Conservation (phyloP, 1,284 basidiomycete species). For the Cryptococcus sp. region DNA sequence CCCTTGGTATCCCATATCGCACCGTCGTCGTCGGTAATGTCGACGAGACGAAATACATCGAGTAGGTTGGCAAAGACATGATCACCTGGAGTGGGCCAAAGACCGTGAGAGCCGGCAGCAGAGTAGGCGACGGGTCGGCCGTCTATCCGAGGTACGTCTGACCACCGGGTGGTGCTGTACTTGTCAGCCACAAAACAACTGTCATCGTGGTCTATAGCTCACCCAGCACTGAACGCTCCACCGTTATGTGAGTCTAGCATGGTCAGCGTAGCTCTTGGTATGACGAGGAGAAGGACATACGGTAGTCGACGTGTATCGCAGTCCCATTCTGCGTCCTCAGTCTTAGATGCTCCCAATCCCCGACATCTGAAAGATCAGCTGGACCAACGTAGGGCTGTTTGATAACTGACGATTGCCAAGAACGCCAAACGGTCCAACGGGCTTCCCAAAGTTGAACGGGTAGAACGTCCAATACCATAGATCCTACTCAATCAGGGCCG, state of each 20-base stretch:
- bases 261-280: slow-evolving; percentile 1
- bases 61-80: slow-evolving; percentile 39
- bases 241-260: slow-evolving; percentile 30
- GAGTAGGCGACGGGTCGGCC: slow-evolving; percentile 39
- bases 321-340: slow-evolving; percentile 39
- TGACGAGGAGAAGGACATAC: slow-evolving; percentile 14
- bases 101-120: slow-evolving; percentile 40
- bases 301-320: slow-evolving; percentile 37
- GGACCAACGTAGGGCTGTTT: background rate
- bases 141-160: slow-evolving; percentile 29
- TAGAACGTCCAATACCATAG: slow-evolving; percentile 45
- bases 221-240: slow-evolving; percentile 29
- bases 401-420: slow-evolving; percentile 42
- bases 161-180: slow-evolving; percentile 38
- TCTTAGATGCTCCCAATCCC: slow-evolving; percentile 41
- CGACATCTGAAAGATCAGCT: slow-evolving; percentile 25
- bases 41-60: slow-evolving; percentile 35
- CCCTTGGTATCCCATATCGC: slow-evolving; percentile 41
- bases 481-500: slow-evolving; percentile 25
- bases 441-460: slow-evolving; percentile 44
- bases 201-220: background rate
- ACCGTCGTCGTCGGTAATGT: slow-evolving; percentile 38
- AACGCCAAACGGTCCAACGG: slow-evolving; percentile 34
- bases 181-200: background rate
- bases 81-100: slow-evolving; percentile 39